Base-by-base conservation (phyloP, 768 basidiomycete genomes). In the Lenzites betulinus region DNA sequence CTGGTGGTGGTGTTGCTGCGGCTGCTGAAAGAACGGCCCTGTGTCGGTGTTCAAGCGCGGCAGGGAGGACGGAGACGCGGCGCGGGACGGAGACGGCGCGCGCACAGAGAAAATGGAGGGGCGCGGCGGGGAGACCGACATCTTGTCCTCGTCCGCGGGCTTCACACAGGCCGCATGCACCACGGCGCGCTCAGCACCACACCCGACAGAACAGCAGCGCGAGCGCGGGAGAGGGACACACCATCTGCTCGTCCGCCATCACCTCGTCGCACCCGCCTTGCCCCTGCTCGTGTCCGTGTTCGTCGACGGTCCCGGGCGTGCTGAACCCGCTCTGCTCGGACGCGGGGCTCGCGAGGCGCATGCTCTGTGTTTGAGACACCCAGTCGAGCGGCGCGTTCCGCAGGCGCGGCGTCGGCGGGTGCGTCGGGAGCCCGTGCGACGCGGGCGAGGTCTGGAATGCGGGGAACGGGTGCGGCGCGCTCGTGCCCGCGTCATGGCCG, bases 311-410 rank as follows among this genome's bases (percentile, higher is more conserved):
- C 16, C 53, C 43, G 16, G 55, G 51, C 3, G 56, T 58, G 44
- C 47, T 47, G 50, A 67, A 63, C 39, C 52, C 59, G 46, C 46
- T 54, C 11, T 55, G 63, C 16, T 55, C 62, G 20, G 53, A 41
- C 18, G 52, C 41, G 18, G 83, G 82, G 62, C 83, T 83, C 54
- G 82, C 80, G 22, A 92, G 87, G n/a, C 81, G 79, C 61, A 92
- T 78, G 48, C 81, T 86, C 54, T 83, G 80, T 4, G 90, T 82
- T 68, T 86, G 88, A 59, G 79, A 77, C 12, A 92, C 89, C 90
- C 89, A 92, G 67, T 92, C 89, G 59, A 90, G 90, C 9, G 83
- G 18, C 46, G 28, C 36, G 36, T 18, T 33, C 18, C 75, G 71
- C 42, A 78, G 74, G 65, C 79, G 65, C 16, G 68, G 43, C 23